Percentiles rank a stretch among this genome's conserved stretches.
Conservation (phyloP, 768 basidiomycete genomes). For the Kwoniella botswanensis region DNA sequence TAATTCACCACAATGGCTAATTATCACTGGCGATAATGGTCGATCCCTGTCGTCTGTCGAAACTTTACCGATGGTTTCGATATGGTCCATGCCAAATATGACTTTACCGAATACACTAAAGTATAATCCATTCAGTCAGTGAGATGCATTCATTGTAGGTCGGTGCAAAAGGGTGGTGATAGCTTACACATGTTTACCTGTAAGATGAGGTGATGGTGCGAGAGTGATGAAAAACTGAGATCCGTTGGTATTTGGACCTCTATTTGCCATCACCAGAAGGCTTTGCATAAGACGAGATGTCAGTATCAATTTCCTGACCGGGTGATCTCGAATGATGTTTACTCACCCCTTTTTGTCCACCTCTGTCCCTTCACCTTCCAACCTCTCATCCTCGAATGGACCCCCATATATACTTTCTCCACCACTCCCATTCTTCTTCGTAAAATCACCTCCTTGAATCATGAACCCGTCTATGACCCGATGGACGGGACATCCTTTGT, state of each 20-base stretch:
- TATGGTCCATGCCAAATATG: constrained; percentile 59
- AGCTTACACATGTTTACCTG: constrained; percentile 57
- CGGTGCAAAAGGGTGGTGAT: background rate
- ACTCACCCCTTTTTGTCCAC: constrained; percentile 67
- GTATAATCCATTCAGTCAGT: background rate
- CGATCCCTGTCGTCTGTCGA: constrained; percentile 76
- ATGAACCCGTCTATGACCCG: constrained; percentile 72
- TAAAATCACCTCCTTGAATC: constrained; percentile 85
- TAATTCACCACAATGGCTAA: constrained; percentile 82
- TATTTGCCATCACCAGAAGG: constrained; percentile 86
- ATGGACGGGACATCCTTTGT: constrained; percentile 79
- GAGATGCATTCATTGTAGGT: background rate
- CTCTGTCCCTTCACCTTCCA: constrained; percentile 60
- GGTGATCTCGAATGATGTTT: background rate
- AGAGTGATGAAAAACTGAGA: constrained; percentile 88
- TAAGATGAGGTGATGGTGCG: constrained; percentile 65
- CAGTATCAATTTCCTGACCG: constrained; percentile 3
- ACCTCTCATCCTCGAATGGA: constrained; percentile 77
- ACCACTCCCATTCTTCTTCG: constrained; percentile 60
- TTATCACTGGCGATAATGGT: constrained; percentile 69
- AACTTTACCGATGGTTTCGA: constrained; percentile 68
- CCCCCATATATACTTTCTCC: constrained; percentile 60
- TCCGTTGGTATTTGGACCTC: constrained; percentile 74
- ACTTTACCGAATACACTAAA: constrained; percentile 55
- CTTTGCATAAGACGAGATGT: constrained; percentile 54